These are phyloP conservation scores for Candolleomyces aberdarensis DNA, from an alignment of 768 basidiomycete genomes.

Conservation along the genomic window DNA sequence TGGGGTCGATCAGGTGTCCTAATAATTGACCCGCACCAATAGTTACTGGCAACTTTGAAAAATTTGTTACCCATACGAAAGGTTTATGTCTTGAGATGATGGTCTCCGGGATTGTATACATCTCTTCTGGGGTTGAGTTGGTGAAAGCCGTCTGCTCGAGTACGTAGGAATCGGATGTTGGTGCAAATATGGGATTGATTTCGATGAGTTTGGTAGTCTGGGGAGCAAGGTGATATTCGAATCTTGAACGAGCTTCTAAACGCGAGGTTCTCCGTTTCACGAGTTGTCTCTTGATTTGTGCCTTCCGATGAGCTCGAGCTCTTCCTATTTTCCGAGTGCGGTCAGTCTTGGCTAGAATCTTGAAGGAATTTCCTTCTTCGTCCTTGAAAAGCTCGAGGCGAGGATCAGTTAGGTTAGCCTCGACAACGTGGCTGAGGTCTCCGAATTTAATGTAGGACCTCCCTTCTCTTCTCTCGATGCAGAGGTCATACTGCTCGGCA, in stretches of 20 bases:
- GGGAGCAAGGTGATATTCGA: no score
- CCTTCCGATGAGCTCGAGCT: no score
- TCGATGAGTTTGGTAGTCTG: no score
- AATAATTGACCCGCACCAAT: not conserved
- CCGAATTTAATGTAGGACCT: conserved; percentile 13
- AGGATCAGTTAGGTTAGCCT: conserved; percentile 11
- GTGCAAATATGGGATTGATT: no score
- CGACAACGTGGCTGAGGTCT: conserved; percentile 7
- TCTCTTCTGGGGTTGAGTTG: no score
- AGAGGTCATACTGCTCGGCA: conserved; percentile 28
- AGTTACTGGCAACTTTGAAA: not conserved
- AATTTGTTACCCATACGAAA: not conserved
- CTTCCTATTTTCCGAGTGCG: no score
- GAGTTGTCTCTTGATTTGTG: conserved; percentile 16
- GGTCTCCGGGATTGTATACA: not conserved
- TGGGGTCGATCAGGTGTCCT: not conserved
- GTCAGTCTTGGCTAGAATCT: no score
- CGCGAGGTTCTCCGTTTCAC: not conserved
- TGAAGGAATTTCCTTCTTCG: no score
- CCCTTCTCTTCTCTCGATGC: conserved; percentile 16
- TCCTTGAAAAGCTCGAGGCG: conserved; percentile 13
- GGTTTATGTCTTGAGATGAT: not conserved
- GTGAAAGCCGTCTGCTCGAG: no score
- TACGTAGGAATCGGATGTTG: no score
- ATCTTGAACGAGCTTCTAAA: no score